These are phyloP conservation scores for Piper longum DNA, from an alignment of 164 flowering plant genomes.

Conservation along the genomic window DNA sequence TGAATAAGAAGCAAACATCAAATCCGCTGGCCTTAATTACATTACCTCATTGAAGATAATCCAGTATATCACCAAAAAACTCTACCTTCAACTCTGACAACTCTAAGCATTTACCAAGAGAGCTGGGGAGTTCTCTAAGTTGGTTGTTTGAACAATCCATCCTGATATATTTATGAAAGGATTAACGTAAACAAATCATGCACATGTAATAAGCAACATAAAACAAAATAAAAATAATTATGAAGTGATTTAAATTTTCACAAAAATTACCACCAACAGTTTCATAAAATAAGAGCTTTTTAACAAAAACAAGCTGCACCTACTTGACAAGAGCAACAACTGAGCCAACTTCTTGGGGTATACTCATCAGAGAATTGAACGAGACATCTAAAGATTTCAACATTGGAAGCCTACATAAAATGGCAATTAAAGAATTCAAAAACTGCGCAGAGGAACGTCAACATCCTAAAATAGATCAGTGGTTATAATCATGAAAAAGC, in stretches of 20 bases:
- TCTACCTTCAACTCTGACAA: conserved; percentile 80
- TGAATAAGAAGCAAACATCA: conserved; percentile 18
- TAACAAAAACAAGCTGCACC: conserved; percentile 5
- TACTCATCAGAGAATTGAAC: conserved; percentile 31
- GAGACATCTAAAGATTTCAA: conserved; percentile 78
- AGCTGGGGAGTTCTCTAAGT: conserved; percentile 62
- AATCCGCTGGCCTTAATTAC: neutral
- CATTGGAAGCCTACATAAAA: conserved; percentile 57
- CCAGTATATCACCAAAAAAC: neutral
- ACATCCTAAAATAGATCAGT: neutral
- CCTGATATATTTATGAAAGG: conserved; percentile 25
- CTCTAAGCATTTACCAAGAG: conserved; percentile 60
- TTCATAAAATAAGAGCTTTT: neutral
- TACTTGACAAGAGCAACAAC: conserved; percentile 80
- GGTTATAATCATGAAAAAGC: neutral
- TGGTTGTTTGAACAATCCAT: conserved; percentile 81
- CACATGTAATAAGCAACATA: neutral
- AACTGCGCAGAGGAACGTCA: neutral
- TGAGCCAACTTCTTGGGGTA: conserved; percentile 85
- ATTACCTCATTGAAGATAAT: neutral
- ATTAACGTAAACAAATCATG: neutral
- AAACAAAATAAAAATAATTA: neutral
- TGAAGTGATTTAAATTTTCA: too few relatives aligned
- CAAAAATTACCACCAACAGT: neutral
- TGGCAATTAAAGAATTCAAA: conserved; percentile 1